Base-by-base conservation (phyloP, 2,329 filamentous ascomycete genomes). In the Teratosphaeriaceae sp. region DNA sequence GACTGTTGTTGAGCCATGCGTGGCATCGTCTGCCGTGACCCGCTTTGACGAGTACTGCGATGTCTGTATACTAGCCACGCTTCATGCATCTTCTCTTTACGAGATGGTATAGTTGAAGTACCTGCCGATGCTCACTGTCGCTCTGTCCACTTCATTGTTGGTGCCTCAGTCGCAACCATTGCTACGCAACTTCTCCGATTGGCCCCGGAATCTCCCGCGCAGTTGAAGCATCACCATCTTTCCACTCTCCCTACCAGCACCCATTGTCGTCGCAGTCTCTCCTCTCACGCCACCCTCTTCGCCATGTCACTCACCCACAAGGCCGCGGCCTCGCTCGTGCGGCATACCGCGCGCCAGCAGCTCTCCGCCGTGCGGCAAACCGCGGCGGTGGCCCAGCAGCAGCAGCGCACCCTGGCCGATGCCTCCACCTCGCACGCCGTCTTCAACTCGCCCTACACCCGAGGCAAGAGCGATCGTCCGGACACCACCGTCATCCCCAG, bases 401-500 rank as follows among this genome's bases (percentile, higher is more conserved):
- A 67, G 54, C 61, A 57, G 59, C 56, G 61, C 51, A 64, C 64
- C 54, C 60, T 62, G 45, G 54, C 55, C 33, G 56, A 60, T 48
- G 56, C 58, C 47, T 60, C 59, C 29, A 61, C 9, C 38, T 54
- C 60, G 19, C 62, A 69, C 48, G 65, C 68, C 50, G 65, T 64
- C 51, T 73, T 71, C 66, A 65, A 68, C 55, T 70, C 65, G 56
- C 80, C 80, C 49, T 83, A 83, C 70, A 69, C 70, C 61, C 61
- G 62, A 42, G 61, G 61, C 42, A 50, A 52, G 27, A 50, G 50
- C 45, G 51, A 48, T 42, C 51, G 57, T 51, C 65, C 65, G 53
- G 62, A 73, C 40, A 78, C 76, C 57, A 81, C 75, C 67, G 80
- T 85, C 69, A 84, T 97, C 63, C 92, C 92, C 57, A 82, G 85